phyloP scores from a whole-genome alignment of 352 stramenopile species.

The Pythium sukuiense region DNA sequence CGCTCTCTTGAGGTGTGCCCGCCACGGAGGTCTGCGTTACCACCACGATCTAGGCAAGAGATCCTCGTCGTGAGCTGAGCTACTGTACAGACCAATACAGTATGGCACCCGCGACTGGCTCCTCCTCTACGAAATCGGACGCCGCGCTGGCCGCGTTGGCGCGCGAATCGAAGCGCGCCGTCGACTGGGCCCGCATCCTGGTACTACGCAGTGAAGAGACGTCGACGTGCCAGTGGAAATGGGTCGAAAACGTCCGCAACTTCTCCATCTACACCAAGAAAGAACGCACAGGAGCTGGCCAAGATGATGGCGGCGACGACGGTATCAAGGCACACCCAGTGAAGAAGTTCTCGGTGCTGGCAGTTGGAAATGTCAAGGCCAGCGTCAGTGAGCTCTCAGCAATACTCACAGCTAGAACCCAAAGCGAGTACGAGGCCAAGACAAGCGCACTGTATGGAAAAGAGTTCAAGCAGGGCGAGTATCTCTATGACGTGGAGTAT shows the following conservation, averaged over 20 bases:
- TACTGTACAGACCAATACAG: too few relatives aligned
- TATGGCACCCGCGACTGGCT: neutral
- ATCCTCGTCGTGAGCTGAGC: too few relatives aligned
- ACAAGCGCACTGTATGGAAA: constrained; percentile 17
- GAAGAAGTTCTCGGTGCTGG: too few relatives aligned
- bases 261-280: constrained; percentile 22
- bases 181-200: constrained; percentile 22
- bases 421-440: constrained; percentile 5
- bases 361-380: constrained; percentile 12
- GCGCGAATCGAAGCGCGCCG: constrained; percentile 3
- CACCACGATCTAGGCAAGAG: too few relatives aligned
- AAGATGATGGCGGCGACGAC: too few relatives aligned
- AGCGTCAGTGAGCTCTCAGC: too few relatives aligned
- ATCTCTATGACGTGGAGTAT: neutral
- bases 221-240: constrained; percentile 15
- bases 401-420: too few relatives aligned
- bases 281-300: neutral
- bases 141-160: constrained; percentile 5
- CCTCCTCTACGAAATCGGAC: neutral
- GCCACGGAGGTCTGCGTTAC: too few relatives aligned
- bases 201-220: constrained; percentile 2
- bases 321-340: too few relatives aligned
- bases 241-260: constrained; percentile 18
- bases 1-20: too few relatives aligned
- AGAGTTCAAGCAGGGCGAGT: constrained; percentile 20